Evolutionary conservation across 129 eudicot genomes (phyloP), one percentile per base, ranked within the genome.

Genomic region (Flaveria linearis): DNA sequence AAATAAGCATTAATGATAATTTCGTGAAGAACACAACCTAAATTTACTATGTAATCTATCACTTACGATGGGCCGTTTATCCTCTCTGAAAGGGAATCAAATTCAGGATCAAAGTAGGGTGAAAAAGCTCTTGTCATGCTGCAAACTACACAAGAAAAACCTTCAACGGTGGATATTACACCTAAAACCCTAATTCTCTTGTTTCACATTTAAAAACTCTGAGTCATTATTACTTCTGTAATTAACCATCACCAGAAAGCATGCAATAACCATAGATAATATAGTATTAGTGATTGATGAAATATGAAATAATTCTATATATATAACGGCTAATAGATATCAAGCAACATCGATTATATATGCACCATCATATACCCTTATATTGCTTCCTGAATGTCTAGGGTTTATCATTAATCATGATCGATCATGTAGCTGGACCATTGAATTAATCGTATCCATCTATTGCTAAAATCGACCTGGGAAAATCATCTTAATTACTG

Each of bases 101-200:
- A 91, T 23, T 91, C 96, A 26, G 96, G 96, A 86, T 91, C 96
- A 76, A 84, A 91, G 78, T 91, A 91, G 76, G 96, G 93, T 50
- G 82, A 78, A 78, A 60, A 84, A 63, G 80, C 86, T 80, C 69
- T 69, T 62, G 74, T 75, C 96, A 87, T 90, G 49, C 83, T 83
- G 74, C 81, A 82, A 69, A 51, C 81, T 69, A 80, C 75, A 78
- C 33, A 33, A 73, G 30, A 30, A 41, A 33, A 60, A 64, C 10
- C 11, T 76, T 63, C 50, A 17, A 18, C n/a, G 14, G 52, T 64
- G 16, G 13, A 15, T n/a, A 50, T 28, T 2, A 50, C 28, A 41
- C 39, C 28, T 52, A 52, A 52, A 45, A 67, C 33, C 46, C 58
- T 78, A 60, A 47, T 33, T 46, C 13, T 73, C 53, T 55, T 53